Evolutionary conservation across 176 grass and related monocot species (phyloP), one percentile per base, ranked within the genome.

Genomic region (Lolium multiflorum): DNA sequence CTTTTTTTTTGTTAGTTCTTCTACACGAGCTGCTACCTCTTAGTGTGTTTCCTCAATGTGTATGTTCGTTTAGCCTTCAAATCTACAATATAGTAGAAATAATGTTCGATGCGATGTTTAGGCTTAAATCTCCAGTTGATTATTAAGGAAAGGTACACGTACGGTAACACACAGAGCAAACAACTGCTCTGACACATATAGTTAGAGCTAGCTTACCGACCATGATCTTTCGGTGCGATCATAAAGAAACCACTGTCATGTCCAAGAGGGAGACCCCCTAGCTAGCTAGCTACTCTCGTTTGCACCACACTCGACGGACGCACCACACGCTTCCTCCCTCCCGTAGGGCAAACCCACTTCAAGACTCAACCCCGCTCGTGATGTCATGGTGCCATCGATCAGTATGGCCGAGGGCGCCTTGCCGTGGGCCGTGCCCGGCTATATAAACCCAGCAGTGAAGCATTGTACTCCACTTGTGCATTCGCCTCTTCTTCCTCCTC

Each of bases 321-420:
- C 67, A 74, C 11, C n/a, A 47, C 54, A 61, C 51, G 57, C 58
- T 65, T 81, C 16, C 22, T 71, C 51, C 16, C 22, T 71, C 51
- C 59, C 64, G 83, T 55, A 72, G 51, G 66, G 37, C 82, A 91
- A 94, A 66, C 86, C 76, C 89, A 94, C 87, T 91, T 37, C 20
- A 71, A 91, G 44, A 94, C 92, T 89, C 89, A 56, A 91, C 84
- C 59, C 50, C 17, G 11, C 62, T 16, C 41, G n/a, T 71, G 81
- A 71, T 44, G 54, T 83, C 81, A 83, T 8, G 0, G 57, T 74
- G 56, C 38, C 56, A 62, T 76, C 41, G 71, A 76, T 63, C 65
- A n/a, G 49, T 43, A 57, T 57, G 51, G 41, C 43, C 46, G 50
- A 22, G n/a, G n/a, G 51, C 22, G 54, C 28, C 28, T 25, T 10